These are phyloP conservation scores for Detonula confervacea DNA, from an alignment of 352 stramenopile species.

Conservation along the genomic window DNA sequence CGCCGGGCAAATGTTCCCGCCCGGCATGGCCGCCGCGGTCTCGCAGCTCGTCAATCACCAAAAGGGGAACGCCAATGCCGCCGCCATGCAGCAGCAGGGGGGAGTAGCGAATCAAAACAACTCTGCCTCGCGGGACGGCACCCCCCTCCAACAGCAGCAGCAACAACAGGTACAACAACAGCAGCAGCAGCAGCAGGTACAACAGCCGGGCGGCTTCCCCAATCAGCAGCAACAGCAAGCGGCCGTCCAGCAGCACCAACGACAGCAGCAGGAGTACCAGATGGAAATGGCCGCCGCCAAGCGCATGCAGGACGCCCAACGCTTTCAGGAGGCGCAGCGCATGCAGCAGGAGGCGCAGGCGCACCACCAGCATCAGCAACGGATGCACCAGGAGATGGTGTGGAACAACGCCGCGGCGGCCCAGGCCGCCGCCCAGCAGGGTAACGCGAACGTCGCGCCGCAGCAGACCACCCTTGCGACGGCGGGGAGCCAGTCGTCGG, in stretches of 20 bases:
- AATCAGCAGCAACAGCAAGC: too few relatives aligned
- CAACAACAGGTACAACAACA: slow-evolving; percentile 14
- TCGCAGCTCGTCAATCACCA: slow-evolving; percentile 1
- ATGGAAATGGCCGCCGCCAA: slow-evolving; percentile 24
- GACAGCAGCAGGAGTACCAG: slow-evolving; percentile 43
- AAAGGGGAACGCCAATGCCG: slow-evolving; percentile 5
- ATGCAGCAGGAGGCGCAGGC: slow-evolving; percentile 39
- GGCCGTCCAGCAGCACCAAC: too few relatives aligned
- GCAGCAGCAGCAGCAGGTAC: slow-evolving; percentile 1
- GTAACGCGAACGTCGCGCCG: slow-evolving; percentile 1
- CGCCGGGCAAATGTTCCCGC: slow-evolving; percentile 4
- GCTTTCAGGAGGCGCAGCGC: slow-evolving; percentile 32
- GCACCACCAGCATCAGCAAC: too few relatives aligned
- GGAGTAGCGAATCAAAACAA: slow-evolving; percentile 4
- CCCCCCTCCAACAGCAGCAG: background rate
- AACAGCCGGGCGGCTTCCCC: too few relatives aligned
- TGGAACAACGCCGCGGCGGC: slow-evolving; percentile 18
- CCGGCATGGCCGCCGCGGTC: slow-evolving; percentile 16
- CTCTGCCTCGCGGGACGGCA: background rate
- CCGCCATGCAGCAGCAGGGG: background rate
- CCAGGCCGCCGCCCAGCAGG: too few relatives aligned
- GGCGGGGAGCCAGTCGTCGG: too few relatives aligned
- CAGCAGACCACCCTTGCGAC: too few relatives aligned
- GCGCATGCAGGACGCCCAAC: slow-evolving; percentile 24
- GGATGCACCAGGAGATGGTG: slow-evolving; percentile 36